Evolutionary conservation across 352 stramenopile species (phyloP), one percentile per base, ranked within the genome.

Genomic region (Phytophthora cactorum): DNA sequence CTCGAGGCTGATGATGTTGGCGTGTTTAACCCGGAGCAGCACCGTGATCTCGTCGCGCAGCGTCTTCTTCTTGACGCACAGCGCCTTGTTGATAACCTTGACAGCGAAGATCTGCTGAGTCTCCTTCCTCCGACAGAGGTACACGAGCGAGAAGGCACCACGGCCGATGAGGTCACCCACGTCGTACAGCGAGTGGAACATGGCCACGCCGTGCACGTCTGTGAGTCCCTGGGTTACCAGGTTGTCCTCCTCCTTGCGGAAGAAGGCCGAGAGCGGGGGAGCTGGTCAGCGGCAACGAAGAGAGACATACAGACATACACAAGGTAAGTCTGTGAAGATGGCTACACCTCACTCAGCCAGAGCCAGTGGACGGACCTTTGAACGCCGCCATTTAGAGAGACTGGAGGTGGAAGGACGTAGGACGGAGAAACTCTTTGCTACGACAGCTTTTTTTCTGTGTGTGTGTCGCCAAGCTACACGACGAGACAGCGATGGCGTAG

Each of bases 121-220:
- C 54, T 87, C 76, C 63, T 96, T 96, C 52, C 86, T 70, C 38
- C 86, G 81, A 56, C 88, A 96, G 44, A 93, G 72, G 45, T 95
- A 94, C 43, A 96, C 88, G 69, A 95, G 86, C 49, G 88, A 96
- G 64, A 95, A 88, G 52, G 85, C 86, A 14, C 88, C 88, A 25
- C 82, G 78, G 31, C 88, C 88, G 47, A 96, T 94, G 53, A 96
- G 69, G 38, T 95, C 85, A 55, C 89, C 89, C 43, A 96, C 86
- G 61, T 96, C 87, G 66, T 95, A 95, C n/a, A 93, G 78, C 52
- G 88, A 89, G 73, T 95, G 87, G 75, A 96, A 96, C 87, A 95
- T 95, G 54, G 79, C 85, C 43, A 89, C 75, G 41, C 83, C 77
- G 62, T 94, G 85, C 22, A 94, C 87, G 50, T 95, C 87, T 17